Conservation (phyloP, 2,329 filamentous ascomycete genomes). For the Fusarium subglutinans region DNA sequence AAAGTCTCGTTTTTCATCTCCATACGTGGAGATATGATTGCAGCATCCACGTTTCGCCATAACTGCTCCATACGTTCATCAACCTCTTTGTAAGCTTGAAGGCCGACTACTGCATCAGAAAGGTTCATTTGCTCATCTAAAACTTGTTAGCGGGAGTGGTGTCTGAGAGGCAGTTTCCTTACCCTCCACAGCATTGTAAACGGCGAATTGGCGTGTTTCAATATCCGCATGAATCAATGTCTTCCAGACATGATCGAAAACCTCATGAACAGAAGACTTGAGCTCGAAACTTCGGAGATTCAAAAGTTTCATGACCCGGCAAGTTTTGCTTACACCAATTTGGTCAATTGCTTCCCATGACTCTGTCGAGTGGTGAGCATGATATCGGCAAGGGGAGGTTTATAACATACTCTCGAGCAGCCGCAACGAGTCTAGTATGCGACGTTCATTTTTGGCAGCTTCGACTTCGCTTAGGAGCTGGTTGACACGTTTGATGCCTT, state of each 20-base stretch:
- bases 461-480: conserved; percentile 71
- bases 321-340: conserved; percentile 69
- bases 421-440: conserved; percentile 65
- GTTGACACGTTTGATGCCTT: conserved; percentile 65
- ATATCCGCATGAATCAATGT: conserved; percentile 71
- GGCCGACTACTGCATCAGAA: conserved; percentile 62
- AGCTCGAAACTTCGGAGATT: conserved; percentile 72
- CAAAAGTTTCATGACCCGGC: conserved; percentile 71
- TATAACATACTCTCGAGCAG: conserved; percentile 62
- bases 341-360: conserved; percentile 66
- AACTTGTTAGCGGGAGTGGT: conserved; percentile 23
- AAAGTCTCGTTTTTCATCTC: conserved; percentile 47
- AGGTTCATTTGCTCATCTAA: conserved; percentile 63
- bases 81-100: conserved; percentile 69
- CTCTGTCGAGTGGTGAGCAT: conserved; percentile 49
- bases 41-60: conserved; percentile 70
- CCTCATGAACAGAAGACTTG: conserved; percentile 71
- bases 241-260: conserved; percentile 76
- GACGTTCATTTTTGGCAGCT: conserved; percentile 60
- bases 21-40: conserved; percentile 69
- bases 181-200: conserved; percentile 65
- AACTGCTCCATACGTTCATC: conserved; percentile 68
- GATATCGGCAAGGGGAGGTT: not conserved
- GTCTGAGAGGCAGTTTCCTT: conserved; percentile 13
- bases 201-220: conserved; percentile 62